These are phyloP conservation scores for Batrachochytrium dendrobatidis DNA, from an alignment of 371 early-diverging fungal genomes.

Conservation along the genomic window DNA sequence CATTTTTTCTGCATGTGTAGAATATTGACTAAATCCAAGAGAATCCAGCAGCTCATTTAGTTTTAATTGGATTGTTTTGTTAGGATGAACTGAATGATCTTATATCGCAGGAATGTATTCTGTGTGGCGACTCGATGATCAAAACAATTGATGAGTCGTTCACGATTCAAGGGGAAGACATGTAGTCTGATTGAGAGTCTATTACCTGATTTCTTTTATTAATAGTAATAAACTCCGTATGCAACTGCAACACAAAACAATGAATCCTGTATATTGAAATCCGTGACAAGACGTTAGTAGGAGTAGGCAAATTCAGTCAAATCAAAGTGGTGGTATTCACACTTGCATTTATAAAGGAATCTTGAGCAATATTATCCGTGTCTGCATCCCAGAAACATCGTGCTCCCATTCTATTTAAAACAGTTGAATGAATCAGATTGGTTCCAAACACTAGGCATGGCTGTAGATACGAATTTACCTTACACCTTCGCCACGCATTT, in stretches of 20 bases:
- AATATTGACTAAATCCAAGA: background rate
- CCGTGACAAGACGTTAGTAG: too few species aligned
- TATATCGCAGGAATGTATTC: conserved; percentile 74
- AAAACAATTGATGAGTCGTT: conserved; percentile 70
- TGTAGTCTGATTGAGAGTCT: too few species aligned
- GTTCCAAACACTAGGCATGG: background rate
- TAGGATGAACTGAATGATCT: conserved; percentile 74
- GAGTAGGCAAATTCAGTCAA: too few species aligned
- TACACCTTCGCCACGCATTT: conserved; percentile 59
- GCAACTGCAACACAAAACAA: conserved; percentile 46
- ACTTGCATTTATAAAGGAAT: conserved; percentile 57
- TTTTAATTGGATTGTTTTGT: background rate
- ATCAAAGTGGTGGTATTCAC: background rate
- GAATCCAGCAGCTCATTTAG: background rate
- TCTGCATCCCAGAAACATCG: conserved; percentile 65
- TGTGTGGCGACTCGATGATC: conserved; percentile 87
- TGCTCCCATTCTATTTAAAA: conserved; percentile 47
- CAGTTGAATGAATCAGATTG: background rate
- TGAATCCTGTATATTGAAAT: conserved; percentile 29
- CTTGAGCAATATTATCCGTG: conserved; percentile 60
- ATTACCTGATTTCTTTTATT: conserved; percentile 10
- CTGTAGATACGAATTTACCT: conserved; percentile 31
- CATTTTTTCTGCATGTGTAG: conserved; percentile 4
- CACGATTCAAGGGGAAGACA: conserved; percentile 1
- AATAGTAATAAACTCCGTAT: conserved; percentile 40